phyloP scores from a whole-genome alignment of 495 filamentous ascomycete genomes.

The Penicillium cosmopolitanum region DNA sequence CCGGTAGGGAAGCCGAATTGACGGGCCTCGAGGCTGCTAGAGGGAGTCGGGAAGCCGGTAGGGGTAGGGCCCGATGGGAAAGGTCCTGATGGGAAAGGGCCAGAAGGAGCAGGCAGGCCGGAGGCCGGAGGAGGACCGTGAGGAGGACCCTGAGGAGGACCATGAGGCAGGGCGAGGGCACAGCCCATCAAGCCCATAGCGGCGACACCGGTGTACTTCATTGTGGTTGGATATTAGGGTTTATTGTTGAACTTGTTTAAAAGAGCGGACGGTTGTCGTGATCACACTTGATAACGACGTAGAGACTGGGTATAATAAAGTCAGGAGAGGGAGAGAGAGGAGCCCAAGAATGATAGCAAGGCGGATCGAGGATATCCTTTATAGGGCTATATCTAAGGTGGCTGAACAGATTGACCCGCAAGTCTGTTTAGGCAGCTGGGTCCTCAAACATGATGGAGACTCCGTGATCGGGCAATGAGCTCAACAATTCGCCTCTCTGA shows the following conservation, averaged over 20 bases:
- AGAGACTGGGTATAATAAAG: constrained; percentile 6
- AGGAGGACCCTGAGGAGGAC: constrained; percentile 21
- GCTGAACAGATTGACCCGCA: not conserved
- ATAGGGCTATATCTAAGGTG: constrained; percentile 12
- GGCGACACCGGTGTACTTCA: constrained; percentile 28
- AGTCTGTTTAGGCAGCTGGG: constrained; percentile 1
- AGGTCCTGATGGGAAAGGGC: not conserved
- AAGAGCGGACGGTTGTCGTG: constrained; percentile 1
- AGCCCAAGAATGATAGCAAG: not conserved
- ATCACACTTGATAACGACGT: not conserved
- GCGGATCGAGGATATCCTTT: constrained; percentile 12
- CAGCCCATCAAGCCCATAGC: constrained; percentile 33
- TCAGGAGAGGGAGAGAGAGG: not conserved
- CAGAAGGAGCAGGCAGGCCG: constrained; percentile 6
- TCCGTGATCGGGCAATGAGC: constrained; percentile 25
- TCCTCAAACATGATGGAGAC: constrained; percentile 12
- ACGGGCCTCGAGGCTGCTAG: no score
- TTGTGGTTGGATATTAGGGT: constrained; percentile 17
- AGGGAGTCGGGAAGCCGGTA: constrained; percentile 1
- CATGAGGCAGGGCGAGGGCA: constrained; percentile 31
- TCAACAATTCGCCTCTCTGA: constrained; percentile 14
- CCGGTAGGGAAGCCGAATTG: no score
- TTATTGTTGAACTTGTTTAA: constrained; percentile 4
- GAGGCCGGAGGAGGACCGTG: constrained; percentile 13
- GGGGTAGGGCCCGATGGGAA: not conserved